Conservation (phyloP, 2,329 filamentous ascomycete species). For the Trichoderma breve region DNA sequence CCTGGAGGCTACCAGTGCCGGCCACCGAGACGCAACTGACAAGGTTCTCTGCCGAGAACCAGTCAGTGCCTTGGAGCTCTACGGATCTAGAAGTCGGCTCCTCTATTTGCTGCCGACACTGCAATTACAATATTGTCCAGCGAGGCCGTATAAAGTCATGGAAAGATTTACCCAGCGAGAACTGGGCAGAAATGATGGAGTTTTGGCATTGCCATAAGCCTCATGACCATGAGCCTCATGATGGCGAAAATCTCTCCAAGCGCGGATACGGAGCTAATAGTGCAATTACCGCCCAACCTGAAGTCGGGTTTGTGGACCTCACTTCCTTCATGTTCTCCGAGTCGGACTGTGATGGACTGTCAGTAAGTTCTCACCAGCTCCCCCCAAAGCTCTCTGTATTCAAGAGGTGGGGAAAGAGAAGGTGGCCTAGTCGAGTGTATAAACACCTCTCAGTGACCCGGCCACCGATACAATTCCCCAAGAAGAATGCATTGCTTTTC, state of each 20-base stretch:
- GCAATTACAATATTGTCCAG: constrained; percentile 39
- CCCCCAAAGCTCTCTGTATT: background rate
- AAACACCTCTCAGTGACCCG: constrained; percentile 50
- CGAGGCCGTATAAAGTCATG: constrained; percentile 53
- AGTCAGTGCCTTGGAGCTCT: constrained; percentile 56
- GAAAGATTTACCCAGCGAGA: constrained; percentile 93
- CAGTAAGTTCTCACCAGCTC: constrained; percentile 33
- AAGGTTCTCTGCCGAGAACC: constrained; percentile 36
- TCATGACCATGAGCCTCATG: constrained; percentile 50
- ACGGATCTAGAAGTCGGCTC: constrained; percentile 43
- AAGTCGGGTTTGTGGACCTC: constrained; percentile 77
- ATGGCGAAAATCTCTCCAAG: constrained; percentile 50
- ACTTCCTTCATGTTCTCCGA: constrained; percentile 70
- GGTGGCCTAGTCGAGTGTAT: constrained; percentile 51
- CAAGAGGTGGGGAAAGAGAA: constrained; percentile 52
- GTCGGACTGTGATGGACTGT: constrained; percentile 56
- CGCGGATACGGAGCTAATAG: constrained; percentile 85
- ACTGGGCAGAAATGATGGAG: constrained; percentile 99
- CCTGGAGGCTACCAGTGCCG: constrained; percentile 54
- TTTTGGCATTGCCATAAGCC: constrained; percentile 99
- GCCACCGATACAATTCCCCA: constrained; percentile 69
- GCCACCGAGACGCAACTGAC: constrained; percentile 25
- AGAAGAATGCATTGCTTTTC: constrained; percentile 44
- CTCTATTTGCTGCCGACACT: constrained; percentile 44
- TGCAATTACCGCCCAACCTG: constrained; percentile 62